A percentile compares a stretch with the other conserved stretches of the same genome.
Evolutionary conservation across 495 filamentous ascomycete species (phyloP).

Genomic region (Bryoglossum gracile): DNA sequence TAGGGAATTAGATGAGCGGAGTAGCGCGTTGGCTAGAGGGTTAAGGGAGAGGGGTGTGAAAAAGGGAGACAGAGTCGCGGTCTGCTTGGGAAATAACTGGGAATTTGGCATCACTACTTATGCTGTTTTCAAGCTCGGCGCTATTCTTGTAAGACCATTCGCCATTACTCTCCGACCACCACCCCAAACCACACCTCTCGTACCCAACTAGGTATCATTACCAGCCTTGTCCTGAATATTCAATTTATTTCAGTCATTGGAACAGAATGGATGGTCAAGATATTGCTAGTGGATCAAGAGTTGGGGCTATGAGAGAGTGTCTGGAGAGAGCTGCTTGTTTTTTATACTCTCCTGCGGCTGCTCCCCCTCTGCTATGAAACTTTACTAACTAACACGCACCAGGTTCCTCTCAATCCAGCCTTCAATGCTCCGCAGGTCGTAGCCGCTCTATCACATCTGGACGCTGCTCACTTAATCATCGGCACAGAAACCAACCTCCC

Average conservation of each 20-base stretch:
- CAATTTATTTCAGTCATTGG: background rate
- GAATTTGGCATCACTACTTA: conserved; percentile 81
- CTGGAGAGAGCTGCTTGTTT: no score
- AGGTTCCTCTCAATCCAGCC: conserved; percentile 85
- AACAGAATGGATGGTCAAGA: background rate
- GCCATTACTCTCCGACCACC: no score
- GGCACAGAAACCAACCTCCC: conserved; percentile 80
- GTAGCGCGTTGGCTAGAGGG: conserved; percentile 70
- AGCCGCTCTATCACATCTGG: conserved; percentile 70
- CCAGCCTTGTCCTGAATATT: no score
- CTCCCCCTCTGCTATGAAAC: no score
- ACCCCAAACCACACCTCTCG: no score
- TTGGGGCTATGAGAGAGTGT: no score
- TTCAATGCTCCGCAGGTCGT: conserved; percentile 78
- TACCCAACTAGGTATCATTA: no score
- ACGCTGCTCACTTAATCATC: conserved; percentile 70
- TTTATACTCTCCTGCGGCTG: no score
- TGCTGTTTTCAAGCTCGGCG: conserved; percentile 87
- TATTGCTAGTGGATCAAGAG: no score
- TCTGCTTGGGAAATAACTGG: conserved; percentile 76
- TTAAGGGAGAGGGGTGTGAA: conserved; percentile 65
- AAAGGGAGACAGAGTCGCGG: conserved; percentile 80
- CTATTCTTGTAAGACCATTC: conserved; percentile 63
- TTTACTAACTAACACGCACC: no score
- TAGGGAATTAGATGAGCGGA: conserved; percentile 61